phyloP scores from a whole-genome alignment of 2,329 filamentous ascomycete genomes.

The Pestalotiopsis sp. region DNA sequence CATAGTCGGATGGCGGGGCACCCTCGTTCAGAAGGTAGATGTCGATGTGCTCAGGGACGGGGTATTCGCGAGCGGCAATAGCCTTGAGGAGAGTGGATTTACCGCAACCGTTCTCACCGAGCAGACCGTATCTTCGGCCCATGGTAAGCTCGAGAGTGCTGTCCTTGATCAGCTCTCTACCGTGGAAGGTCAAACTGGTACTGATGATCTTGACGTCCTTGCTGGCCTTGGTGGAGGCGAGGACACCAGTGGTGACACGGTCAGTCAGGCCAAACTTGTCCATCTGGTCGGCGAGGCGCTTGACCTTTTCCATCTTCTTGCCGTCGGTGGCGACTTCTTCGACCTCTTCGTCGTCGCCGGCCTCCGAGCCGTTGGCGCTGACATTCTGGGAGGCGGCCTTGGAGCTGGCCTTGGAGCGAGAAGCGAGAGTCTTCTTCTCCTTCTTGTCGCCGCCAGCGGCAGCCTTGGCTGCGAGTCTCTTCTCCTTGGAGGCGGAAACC shows the following conservation, averaged over 20 bases:
- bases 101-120: conserved; percentile 99
- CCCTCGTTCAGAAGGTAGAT: conserved; percentile 98
- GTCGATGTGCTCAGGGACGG: conserved; percentile 94
- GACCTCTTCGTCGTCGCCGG: conserved; percentile 72
- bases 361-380: conserved; percentile 67
- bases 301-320: conserved; percentile 78
- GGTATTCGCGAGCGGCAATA: conserved; percentile 91
- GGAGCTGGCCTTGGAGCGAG: conserved; percentile 67
- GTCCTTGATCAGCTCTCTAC: conserved; percentile 92
- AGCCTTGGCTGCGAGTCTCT: conserved; percentile 72
- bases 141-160: conserved; percentile 91
- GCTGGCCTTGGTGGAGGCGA: conserved; percentile 81
- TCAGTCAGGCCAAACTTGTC: conserved; percentile 96
- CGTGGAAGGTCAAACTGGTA: conserved; percentile 93
- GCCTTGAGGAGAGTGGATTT: conserved; percentile 98
- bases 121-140: conserved; percentile 88
- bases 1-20: conserved; percentile 84
- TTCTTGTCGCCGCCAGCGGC: conserved; percentile 75
- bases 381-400: conserved; percentile 65
- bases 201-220: conserved; percentile 98
- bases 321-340: conserved; percentile 71
- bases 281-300: conserved; percentile 89
- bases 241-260: conserved; percentile 95
- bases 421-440: conserved; percentile 77
- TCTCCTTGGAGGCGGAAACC: conserved; percentile 73